phyloP scores from a whole-genome alignment of 2,329 filamentous ascomycete species.

The Xylariaceae sp. region DNA sequence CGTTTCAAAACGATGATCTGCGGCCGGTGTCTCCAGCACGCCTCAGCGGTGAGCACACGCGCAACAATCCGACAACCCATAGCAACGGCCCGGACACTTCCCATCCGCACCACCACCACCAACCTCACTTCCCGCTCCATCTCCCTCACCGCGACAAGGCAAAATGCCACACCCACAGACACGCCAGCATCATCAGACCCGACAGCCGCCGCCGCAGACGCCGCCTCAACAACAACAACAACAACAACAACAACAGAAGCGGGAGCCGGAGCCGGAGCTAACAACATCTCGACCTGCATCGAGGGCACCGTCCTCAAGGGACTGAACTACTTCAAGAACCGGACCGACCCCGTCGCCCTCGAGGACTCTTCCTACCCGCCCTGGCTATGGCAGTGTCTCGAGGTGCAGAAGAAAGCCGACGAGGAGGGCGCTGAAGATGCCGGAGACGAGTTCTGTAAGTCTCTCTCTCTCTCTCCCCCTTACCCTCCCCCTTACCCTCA shows the following conservation, averaged over 20 bases:
- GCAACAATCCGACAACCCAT: conserved; percentile 14
- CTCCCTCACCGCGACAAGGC: conserved; percentile 33
- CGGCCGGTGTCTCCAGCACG: conserved; percentile 47
- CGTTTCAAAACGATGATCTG: conserved; percentile 36
- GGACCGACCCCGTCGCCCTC: conserved; percentile 67
- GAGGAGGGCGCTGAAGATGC: conserved; percentile 50
- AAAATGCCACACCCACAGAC: conserved; percentile 31
- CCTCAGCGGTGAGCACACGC: conserved; percentile 30
- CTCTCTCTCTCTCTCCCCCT: neutral
- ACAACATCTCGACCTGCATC: conserved; percentile 48
- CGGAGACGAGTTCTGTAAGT: conserved; percentile 76
- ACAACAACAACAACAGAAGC: conserved; percentile 26
- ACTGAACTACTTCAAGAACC: conserved; percentile 73
- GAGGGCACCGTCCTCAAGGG: conserved; percentile 69
- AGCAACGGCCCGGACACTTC: conserved; percentile 20
- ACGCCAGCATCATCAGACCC: conserved; percentile 27
- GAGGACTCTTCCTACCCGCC: conserved; percentile 72
- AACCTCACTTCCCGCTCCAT: conserved; percentile 31
- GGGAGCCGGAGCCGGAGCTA: conserved; percentile 14
- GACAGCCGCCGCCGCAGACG: conserved; percentile 32
- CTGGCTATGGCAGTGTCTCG: conserved; percentile 75
- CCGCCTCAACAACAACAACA: conserved; percentile 25
- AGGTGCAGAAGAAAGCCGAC: conserved; percentile 52
- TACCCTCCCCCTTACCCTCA: neutral
- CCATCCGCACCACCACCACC: conserved; percentile 14